Conservation (phyloP, 2,329 filamentous ascomycete genomes). For the Arachnomyces sp. region DNA sequence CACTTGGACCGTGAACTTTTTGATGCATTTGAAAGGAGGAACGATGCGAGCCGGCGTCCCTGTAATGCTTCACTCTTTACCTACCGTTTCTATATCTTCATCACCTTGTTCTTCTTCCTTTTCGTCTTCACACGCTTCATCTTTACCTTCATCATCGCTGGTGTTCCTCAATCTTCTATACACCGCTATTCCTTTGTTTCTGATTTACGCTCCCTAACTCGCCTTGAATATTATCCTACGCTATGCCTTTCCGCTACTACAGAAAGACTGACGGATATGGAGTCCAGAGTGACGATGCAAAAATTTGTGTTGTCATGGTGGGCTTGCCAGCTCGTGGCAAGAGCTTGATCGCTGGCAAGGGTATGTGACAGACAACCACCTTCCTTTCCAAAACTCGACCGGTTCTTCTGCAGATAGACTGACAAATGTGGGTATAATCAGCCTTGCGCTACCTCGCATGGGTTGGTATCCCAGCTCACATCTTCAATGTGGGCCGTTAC, state of each 20-base stretch:
- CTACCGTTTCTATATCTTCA: too few relatives aligned
- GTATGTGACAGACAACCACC: conserved; percentile 41
- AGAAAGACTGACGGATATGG: conserved; percentile 37
- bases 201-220: too few relatives aligned
- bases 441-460: conserved; percentile 91
- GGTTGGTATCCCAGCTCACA: conserved; percentile 87
- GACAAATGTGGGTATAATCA: conserved; percentile 28
- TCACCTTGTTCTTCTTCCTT: conserved; percentile 27
- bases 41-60: conserved; percentile 19
- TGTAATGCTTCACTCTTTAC: conserved; percentile 14
- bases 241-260: background rate
- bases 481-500: conserved; percentile 97
- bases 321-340: conserved; percentile 92
- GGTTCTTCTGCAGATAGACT: conserved; percentile 5
- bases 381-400: background rate
- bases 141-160: conserved; percentile 24
- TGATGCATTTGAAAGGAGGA: too few relatives aligned
- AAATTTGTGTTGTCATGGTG: conserved; percentile 98
- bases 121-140: conserved; percentile 38
- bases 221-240: too few relatives aligned
- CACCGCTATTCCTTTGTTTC: too few relatives aligned
- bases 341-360: conserved; percentile 95
- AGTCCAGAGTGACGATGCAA: conserved; percentile 86
- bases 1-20: background rate
- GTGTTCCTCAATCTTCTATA: too few relatives aligned